Evolutionary conservation across 2,329 filamentous ascomycete species (phyloP).

Genomic region (Sclerotinia borealis): DNA sequence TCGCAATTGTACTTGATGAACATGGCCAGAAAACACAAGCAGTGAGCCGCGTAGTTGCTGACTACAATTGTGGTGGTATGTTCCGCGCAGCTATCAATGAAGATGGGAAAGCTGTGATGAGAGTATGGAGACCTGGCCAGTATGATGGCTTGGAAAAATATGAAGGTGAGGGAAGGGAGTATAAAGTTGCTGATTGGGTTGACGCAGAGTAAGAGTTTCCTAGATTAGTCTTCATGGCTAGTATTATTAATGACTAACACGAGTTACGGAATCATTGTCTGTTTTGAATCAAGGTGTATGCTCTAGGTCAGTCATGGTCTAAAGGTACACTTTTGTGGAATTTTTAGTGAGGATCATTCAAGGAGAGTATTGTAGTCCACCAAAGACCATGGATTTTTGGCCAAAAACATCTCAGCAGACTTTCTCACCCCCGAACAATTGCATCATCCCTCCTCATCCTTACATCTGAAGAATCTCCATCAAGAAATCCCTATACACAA

Average conservation of each 20-base stretch:
- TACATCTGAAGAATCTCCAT: too few relatives aligned
- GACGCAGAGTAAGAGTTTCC: not conserved
- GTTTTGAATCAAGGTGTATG: not conserved
- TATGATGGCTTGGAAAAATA: slow-evolving; percentile 29
- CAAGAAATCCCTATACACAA: too few relatives aligned
- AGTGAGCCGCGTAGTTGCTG: slow-evolving; percentile 56
- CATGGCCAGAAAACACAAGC: slow-evolving; percentile 34
- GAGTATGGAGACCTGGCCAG: slow-evolving; percentile 43
- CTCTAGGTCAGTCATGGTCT: not conserved
- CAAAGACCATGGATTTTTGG: not conserved
- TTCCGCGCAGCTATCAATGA: slow-evolving; percentile 72
- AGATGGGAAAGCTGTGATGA: slow-evolving; percentile 49
- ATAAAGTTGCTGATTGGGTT: slow-evolving; percentile 29
- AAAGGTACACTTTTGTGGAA: not conserved
- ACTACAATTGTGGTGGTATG: slow-evolving; percentile 85
- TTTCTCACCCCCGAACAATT: not conserved
- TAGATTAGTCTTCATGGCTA: not conserved
- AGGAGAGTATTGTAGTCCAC: too few relatives aligned
- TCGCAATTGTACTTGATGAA: slow-evolving; percentile 43
- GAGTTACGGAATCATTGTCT: not conserved
- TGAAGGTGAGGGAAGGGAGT: slow-evolving; percentile 30
- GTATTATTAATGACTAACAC: not conserved
- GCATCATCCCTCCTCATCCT: too few relatives aligned
- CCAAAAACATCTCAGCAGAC: not conserved
- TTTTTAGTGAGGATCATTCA: not conserved